phyloP scores from a whole-genome alignment of 2,329 filamentous ascomycete species.

The Fusarium equiseti region DNA sequence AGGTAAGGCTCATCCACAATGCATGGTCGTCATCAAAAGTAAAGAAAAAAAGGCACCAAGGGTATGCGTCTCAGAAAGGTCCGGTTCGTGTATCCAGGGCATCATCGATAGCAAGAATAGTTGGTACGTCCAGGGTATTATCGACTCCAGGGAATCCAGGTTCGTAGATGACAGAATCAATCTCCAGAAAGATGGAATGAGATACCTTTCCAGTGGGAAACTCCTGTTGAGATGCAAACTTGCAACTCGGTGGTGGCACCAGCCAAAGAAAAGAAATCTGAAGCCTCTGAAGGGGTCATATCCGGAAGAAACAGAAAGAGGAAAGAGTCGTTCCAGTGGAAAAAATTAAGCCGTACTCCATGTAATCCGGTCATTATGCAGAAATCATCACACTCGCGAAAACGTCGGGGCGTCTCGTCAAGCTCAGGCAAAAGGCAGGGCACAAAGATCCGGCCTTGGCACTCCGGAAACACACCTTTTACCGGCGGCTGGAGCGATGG shows the following conservation, averaged over 20 bases:
- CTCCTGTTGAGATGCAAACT: constrained; percentile 48
- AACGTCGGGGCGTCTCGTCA: constrained; percentile 40
- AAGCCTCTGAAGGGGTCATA: constrained; percentile 39
- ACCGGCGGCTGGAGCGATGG: constrained; percentile 56
- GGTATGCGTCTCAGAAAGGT: constrained; percentile 40
- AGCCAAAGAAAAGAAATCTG: constrained; percentile 44
- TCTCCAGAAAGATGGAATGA: constrained; percentile 37
- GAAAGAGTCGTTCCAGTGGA: constrained; percentile 46
- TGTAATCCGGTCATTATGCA: constrained; percentile 47
- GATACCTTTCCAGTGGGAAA: constrained; percentile 46
- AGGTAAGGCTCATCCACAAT: constrained; percentile 46
- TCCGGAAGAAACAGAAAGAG: constrained; percentile 46
- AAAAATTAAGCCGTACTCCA: constrained; percentile 45
- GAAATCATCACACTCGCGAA: constrained; percentile 49
- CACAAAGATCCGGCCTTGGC: constrained; percentile 38
- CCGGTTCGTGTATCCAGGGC: constrained; percentile 39
- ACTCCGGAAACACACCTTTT: constrained; percentile 40
- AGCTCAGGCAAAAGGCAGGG: constrained; percentile 35
- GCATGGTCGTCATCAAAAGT: constrained; percentile 45
- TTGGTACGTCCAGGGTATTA: constrained; percentile 44
- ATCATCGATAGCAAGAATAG: constrained; percentile 45
- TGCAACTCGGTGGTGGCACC: constrained; percentile 46
- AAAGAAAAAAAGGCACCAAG: constrained; percentile 41
- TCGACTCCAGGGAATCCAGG: constrained; percentile 41
- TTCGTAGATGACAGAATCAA: constrained; percentile 34